Conservation (phyloP, 2,329 filamentous ascomycete genomes). For the Scedosporium minutisporum region DNA sequence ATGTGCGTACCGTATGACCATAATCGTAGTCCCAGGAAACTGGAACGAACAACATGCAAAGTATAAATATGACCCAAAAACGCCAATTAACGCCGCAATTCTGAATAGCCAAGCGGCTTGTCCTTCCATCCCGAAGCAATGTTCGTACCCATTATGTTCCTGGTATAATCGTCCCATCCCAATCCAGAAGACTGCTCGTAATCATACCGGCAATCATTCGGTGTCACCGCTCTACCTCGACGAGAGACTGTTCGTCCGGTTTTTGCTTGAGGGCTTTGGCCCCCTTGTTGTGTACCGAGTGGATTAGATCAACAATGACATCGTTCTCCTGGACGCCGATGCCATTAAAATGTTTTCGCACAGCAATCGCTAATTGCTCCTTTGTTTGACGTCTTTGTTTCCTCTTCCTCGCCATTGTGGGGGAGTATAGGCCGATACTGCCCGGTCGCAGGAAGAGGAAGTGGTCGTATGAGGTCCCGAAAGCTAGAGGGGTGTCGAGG, state of each 20-base stretch:
- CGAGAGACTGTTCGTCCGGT: constrained; percentile 18
- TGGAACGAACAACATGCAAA: neutral
- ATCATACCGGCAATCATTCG: neutral
- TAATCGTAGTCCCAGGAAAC: neutral
- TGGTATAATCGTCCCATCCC: neutral
- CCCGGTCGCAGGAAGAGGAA: constrained; percentile 50
- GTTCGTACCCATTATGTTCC: neutral
- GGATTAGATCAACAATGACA: constrained; percentile 69
- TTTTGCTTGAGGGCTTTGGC: neutral
- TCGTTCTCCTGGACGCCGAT: constrained; percentile 73
- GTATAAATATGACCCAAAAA: neutral
- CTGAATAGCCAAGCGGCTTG: neutral
- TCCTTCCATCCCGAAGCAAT: neutral
- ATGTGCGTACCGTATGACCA: neutral
- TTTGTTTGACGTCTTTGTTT: constrained; percentile 58
- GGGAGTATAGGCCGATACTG: constrained; percentile 61
- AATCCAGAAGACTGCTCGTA: neutral
- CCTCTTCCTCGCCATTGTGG: constrained; percentile 57
- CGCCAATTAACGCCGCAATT: neutral
- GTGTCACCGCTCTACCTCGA: neutral
- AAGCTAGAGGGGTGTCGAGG: constrained; percentile 61
- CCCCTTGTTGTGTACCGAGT: constrained; percentile 50
- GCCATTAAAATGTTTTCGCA: constrained; percentile 77
- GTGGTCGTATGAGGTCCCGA: constrained; percentile 53
- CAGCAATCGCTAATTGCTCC: constrained; percentile 60